A percentile compares a stretch with the other conserved stretches of the same genome.
Conservation (phyloP, 1,284 basidiomycete species). For the Sporisorium scitamineum region DNA sequence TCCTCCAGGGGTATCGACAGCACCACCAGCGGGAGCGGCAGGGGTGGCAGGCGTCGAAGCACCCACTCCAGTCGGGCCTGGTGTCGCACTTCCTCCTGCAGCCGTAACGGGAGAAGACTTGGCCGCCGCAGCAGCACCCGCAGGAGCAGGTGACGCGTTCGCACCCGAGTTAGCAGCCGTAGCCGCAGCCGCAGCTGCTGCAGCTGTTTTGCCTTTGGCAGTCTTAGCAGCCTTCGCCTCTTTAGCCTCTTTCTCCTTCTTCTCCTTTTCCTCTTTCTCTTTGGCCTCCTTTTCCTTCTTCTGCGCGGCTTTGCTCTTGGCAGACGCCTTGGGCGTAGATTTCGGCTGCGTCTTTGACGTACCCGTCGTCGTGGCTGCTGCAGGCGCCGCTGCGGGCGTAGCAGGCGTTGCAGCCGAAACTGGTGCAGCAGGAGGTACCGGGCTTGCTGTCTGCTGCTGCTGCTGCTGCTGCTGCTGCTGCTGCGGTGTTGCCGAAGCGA, state of each 20-base stretch:
- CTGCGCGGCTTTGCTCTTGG: conserved; percentile 37
- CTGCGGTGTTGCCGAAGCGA: conserved; percentile 17
- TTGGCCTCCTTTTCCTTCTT: conserved; percentile 44
- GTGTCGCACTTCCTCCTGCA: conserved; percentile 5
- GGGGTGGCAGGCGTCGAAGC: conserved; percentile 14
- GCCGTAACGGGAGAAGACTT: conserved; percentile 9
- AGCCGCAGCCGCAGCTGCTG: conserved; percentile 8
- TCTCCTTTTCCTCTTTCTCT: conserved; percentile 41
- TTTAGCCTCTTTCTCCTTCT: conserved; percentile 33
- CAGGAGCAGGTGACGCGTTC: conserved; percentile 26
- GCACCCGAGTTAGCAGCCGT: not conserved
- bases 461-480: conserved; percentile 12
- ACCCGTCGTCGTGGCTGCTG: conserved; percentile 1
- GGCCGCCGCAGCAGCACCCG: conserved; percentile 13
- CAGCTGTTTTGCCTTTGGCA: conserved; percentile 25
- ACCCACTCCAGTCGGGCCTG: not conserved
- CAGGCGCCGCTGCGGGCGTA: not conserved
- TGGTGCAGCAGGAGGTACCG: conserved; percentile 17
- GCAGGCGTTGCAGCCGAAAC: conserved; percentile 9
- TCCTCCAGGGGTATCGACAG: not conserved
- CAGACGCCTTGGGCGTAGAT: conserved; percentile 32
- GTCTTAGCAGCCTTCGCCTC: conserved; percentile 25
- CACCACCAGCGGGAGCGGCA: not conserved
- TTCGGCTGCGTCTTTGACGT: conserved; percentile 27
- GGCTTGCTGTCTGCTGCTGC: conserved; percentile 24